Conservation (phyloP, 495 filamentous ascomycete species). For the Podospora pseudopauciseta region DNA sequence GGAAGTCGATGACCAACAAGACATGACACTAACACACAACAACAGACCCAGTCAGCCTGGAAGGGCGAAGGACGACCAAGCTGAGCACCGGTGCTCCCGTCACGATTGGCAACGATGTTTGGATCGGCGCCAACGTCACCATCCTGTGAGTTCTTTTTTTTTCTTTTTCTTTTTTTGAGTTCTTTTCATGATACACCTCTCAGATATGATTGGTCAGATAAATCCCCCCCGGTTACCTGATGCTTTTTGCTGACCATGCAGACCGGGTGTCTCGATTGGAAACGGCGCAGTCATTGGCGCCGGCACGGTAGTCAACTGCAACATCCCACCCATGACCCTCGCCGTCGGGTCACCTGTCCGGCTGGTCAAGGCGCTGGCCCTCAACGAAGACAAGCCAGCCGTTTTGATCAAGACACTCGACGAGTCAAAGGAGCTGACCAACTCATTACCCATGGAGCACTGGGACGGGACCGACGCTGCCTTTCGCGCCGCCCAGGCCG, state of each 20-base stretch:
- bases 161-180: not conserved
- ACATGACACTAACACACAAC: not conserved
- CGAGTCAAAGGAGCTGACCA: conserved; percentile 17
- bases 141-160: conserved; percentile 28
- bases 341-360: conserved; percentile 28
- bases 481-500: not conserved
- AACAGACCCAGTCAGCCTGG: conserved; percentile 24
- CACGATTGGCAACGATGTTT: conserved; percentile 34
- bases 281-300: conserved; percentile 37
- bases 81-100: conserved; percentile 34
- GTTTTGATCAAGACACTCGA: conserved; percentile 12
- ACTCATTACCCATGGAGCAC: not conserved
- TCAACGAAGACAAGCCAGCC: not conserved
- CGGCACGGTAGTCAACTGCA: conserved; percentile 29
- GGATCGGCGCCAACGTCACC: conserved; percentile 59
- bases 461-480: not conserved
- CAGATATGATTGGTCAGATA: not conserved
- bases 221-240: not conserved
- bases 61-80: conserved; percentile 25
- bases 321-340: conserved; percentile 27
- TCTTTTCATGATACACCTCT: not conserved
- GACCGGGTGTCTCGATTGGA: conserved; percentile 34
- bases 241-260: conserved; percentile 9
- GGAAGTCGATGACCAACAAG: conserved; percentile 4
- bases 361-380: conserved; percentile 16